Evolutionary conservation across 257 asterid species (phyloP), one percentile per base, ranked within the genome.

Genomic region (Knoxia roxburghii): DNA sequence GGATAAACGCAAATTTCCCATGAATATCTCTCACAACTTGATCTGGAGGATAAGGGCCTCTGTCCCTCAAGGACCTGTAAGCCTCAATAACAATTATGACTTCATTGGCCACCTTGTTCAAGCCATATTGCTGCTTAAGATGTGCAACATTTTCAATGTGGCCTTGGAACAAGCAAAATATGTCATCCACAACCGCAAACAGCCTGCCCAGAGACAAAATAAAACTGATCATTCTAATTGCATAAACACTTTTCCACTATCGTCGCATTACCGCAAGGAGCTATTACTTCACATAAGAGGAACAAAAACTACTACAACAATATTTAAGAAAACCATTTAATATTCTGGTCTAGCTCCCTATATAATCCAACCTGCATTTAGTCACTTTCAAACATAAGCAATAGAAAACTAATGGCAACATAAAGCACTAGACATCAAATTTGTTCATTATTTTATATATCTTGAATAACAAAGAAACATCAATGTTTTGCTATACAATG

Each of bases 31-130:
- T 90, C 77, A 94, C 95, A 53, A 94, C 97, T 74, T 94, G 99
- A 74, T 85, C 91, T 13, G 96, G 85, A 24, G 99, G 99, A 65
- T 90, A 90, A 69, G 98, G 99, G 64, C 99, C 99, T 78, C 99
- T 75, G 65, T 94, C 99, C 79, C 97, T 86, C 87, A 94, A 78
- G 24, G 91, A 86, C 72, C 99, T 70, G 81, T 86, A 94, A 54
- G 99, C 99, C 75, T 94, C 99, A 10, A 94, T 90, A 5, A 90
- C 87, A 64, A 94, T 86, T 77, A 81, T 88, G 46, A 84, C 95
- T 80, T 94, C 99, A 65, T 86, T 90, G 12, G 95, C 95, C 0
- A 86, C 81, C 87, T 90, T 94, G 86, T 73, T 88, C 72, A 94
- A 69, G 39, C 99, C 99, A 52, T 94, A 94, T 74, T 88, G 99